Conservation (phyloP, 176 grass and related monocot species). For the Pontederia paniculata region DNA sequence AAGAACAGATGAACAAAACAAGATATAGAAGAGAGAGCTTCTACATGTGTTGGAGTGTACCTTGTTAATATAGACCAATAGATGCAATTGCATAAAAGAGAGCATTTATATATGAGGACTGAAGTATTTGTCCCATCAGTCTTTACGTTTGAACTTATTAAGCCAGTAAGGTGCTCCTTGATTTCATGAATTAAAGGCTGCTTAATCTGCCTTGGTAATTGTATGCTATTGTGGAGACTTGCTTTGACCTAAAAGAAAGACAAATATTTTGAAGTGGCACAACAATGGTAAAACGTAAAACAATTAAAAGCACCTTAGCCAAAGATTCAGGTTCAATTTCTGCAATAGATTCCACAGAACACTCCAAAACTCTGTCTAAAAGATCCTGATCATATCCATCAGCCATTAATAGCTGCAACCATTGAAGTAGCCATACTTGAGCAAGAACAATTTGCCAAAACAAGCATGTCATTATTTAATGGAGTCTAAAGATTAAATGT, state of each 20-base stretch:
- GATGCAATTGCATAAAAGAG: conserved; percentile 69
- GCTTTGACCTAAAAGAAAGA: conserved; percentile 35
- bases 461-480: conserved; percentile 20
- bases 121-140: conserved; percentile 39
- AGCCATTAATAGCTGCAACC: conserved; percentile 28
- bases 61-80: conserved; percentile 52
- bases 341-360: conserved; percentile 67
- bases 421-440: neutral
- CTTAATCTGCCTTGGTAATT: conserved; percentile 62
- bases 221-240: conserved; percentile 33
- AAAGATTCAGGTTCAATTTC: conserved; percentile 40
- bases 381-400: conserved; percentile 26
- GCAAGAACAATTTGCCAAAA: neutral
- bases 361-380: conserved; percentile 35
- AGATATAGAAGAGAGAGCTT: neutral
- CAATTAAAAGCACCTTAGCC: conserved; percentile 51
- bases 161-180: conserved; percentile 51
- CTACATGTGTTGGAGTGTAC: conserved; percentile 15
- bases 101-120: conserved; percentile 54
- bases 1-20: neutral
- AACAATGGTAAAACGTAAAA: conserved; percentile 2
- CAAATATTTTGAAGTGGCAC: conserved; percentile 2
- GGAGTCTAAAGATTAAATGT: neutral
- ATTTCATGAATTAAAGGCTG: conserved; percentile 68
- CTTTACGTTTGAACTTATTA: conserved; percentile 33